phyloP scores from a whole-genome alignment of 306 rosid species.

The Dalbergia oliveri region DNA sequence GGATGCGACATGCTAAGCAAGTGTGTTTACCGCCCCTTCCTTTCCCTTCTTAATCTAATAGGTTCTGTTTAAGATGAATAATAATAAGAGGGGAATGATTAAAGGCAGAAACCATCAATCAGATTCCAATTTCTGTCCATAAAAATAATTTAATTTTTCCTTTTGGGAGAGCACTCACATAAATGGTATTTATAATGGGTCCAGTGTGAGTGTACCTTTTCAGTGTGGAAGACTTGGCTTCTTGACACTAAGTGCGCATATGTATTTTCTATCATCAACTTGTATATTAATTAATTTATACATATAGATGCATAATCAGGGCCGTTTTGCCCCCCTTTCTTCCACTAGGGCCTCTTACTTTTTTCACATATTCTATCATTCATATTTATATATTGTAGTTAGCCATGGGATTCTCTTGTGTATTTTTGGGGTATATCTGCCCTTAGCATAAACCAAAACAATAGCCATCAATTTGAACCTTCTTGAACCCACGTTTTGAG shows the following conservation, averaged over 20 bases:
- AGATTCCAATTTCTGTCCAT: slow-evolving; percentile 81
- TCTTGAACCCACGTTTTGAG: slow-evolving; percentile 35
- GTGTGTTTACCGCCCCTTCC: slow-evolving; percentile 28
- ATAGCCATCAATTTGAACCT: slow-evolving; percentile 49
- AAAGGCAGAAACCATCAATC: slow-evolving; percentile 81
- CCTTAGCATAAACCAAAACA: slow-evolving; percentile 38
- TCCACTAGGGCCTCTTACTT: slow-evolving; percentile 45
- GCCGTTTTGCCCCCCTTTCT: slow-evolving; percentile 38
- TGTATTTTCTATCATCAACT: slow-evolving; percentile 49
- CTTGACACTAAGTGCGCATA: slow-evolving; percentile 64
- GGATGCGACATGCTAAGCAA: slow-evolving; percentile 44
- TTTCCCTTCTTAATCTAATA: slow-evolving; percentile 35
- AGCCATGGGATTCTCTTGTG: slow-evolving; percentile 47
- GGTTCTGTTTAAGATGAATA: slow-evolving; percentile 47
- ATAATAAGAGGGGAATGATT: slow-evolving; percentile 62
- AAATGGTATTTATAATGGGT: slow-evolving; percentile 66
- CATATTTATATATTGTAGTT: slow-evolving; percentile 38
- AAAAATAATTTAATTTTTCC: slow-evolving; percentile 49
- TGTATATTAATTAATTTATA: slow-evolving; percentile 39
- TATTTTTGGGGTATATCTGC: slow-evolving; percentile 43
- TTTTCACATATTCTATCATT: slow-evolving; percentile 47
- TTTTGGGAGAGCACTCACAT: slow-evolving; percentile 72
- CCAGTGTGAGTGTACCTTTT: slow-evolving; percentile 61
- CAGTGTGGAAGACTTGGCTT: slow-evolving; percentile 56
- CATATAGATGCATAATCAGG: slow-evolving; percentile 44